phyloP scores from a whole-genome alignment of 345 rosid genomes.

The Dovyalis caffra region DNA sequence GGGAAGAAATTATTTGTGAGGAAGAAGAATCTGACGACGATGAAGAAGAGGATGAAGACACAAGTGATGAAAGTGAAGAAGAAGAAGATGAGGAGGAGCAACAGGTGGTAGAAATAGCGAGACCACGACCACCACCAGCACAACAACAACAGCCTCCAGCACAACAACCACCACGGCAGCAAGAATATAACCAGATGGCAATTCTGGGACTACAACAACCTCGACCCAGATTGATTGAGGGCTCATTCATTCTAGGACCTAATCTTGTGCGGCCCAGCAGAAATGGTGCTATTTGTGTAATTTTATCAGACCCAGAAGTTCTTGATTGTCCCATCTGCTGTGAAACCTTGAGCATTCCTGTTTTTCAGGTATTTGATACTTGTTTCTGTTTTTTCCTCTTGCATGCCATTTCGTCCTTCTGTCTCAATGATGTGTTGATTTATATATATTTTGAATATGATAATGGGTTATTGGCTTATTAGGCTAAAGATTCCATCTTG shows the following conservation, averaged over 20 bases:
- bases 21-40: not conserved
- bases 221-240: not conserved
- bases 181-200: not conserved
- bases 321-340: slow-evolving; percentile 54
- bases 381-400: not conserved
- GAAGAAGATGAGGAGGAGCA: not conserved
- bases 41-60: not conserved
- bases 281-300: not conserved
- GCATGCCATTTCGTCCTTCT: not conserved
- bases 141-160: not conserved
- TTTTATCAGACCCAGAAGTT: slow-evolving; percentile 42
- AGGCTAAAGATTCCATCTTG: not conserved
- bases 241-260: not conserved
- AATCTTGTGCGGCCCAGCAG: not conserved
- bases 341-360: slow-evolving; percentile 45
- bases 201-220: not conserved
- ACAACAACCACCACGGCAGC: too few relatives aligned
- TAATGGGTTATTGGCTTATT: not conserved
- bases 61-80: not conserved
- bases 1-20: not conserved
- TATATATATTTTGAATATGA: not conserved
- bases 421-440: not conserved
- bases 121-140: not conserved
- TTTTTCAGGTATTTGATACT: slow-evolving; percentile 42
- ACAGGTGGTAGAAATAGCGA: not conserved